A percentile compares a stretch with the other conserved stretches of the same genome.
phyloP scores from a whole-genome alignment of 495 filamentous ascomycete genomes.

The Cryomyces minteri region DNA sequence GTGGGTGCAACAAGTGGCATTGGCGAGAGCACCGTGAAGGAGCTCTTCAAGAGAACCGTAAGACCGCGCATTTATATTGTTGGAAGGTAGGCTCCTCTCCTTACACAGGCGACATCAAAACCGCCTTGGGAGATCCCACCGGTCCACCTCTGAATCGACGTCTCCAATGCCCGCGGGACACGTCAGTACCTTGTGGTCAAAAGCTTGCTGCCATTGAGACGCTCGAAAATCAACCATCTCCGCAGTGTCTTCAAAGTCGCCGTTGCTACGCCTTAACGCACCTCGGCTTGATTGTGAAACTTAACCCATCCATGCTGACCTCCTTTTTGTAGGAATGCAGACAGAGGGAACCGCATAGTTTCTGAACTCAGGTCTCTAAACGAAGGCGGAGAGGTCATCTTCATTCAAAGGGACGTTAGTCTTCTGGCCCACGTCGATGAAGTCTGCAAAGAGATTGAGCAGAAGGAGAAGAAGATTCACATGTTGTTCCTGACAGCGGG shows the following conservation, averaged over 20 bases:
- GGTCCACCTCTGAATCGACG: too few relatives aligned
- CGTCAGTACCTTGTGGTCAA: too few relatives aligned
- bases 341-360: constrained; percentile 13
- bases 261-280: neutral
- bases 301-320: neutral
- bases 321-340: constrained; percentile 1
- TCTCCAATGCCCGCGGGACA: too few relatives aligned
- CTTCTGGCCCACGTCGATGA: constrained; percentile 41
- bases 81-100: constrained; percentile 9
- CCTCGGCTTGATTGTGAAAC: neutral
- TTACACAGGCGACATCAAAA: neutral
- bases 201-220: too few relatives aligned
- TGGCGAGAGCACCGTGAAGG: constrained; percentile 22
- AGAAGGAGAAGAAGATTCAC: constrained; percentile 37
- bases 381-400: constrained; percentile 30
- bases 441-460: constrained; percentile 34
- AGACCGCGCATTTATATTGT: constrained; percentile 22
- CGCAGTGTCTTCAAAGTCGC: neutral
- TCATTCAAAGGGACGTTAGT: constrained; percentile 38
- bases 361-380: constrained; percentile 19
- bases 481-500: constrained; percentile 39
- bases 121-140: too few relatives aligned
- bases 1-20: constrained; percentile 29
- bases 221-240: too few relatives aligned
- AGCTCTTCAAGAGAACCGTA: constrained; percentile 19